These are phyloP conservation scores for Silybum marianum DNA, from an alignment of 129 eudicot species.

Conservation along the genomic window DNA sequence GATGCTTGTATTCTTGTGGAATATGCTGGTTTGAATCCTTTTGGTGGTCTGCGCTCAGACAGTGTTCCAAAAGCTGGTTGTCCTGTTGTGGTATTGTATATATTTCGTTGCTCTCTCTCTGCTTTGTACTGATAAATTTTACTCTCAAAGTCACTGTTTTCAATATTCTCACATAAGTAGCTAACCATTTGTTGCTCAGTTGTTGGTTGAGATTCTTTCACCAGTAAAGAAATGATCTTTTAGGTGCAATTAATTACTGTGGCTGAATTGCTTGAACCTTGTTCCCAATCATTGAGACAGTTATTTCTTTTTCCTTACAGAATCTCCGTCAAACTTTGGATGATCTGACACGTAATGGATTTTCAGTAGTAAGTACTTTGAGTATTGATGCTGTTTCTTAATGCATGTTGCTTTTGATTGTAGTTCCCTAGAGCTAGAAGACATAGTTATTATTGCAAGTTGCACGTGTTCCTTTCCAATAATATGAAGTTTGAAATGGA, in stretches of 20 bases:
- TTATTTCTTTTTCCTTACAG: slow-evolving; percentile 39
- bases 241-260: not conserved
- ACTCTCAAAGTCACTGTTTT: not conserved
- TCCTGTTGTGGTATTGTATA: slow-evolving; percentile 73
- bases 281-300: not conserved
- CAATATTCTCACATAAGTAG: not conserved
- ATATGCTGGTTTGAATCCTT: slow-evolving; percentile 95
- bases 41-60: slow-evolving; percentile 91
- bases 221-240: not conserved
- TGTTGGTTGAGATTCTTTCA: not conserved
- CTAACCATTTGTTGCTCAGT: not conserved
- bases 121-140: slow-evolving; percentile 6
- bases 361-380: slow-evolving; percentile 82
- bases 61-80: slow-evolving; percentile 96
- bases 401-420: slow-evolving; percentile 4
- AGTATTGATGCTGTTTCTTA: slow-evolving; percentile 10
- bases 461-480: slow-evolving; percentile 13
- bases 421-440: slow-evolving; percentile 4
- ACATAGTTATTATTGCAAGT: not conserved
- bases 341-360: slow-evolving; percentile 94
- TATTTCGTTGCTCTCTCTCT: not conserved
- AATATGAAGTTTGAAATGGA: not conserved
- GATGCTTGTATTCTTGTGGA: slow-evolving; percentile 98
- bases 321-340: slow-evolving; percentile 97
- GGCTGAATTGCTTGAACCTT: slow-evolving; percentile 1